These are phyloP conservation scores for Ananas comosus DNA, from an alignment of 176 grass and related monocot species.

Conservation along the genomic window DNA sequence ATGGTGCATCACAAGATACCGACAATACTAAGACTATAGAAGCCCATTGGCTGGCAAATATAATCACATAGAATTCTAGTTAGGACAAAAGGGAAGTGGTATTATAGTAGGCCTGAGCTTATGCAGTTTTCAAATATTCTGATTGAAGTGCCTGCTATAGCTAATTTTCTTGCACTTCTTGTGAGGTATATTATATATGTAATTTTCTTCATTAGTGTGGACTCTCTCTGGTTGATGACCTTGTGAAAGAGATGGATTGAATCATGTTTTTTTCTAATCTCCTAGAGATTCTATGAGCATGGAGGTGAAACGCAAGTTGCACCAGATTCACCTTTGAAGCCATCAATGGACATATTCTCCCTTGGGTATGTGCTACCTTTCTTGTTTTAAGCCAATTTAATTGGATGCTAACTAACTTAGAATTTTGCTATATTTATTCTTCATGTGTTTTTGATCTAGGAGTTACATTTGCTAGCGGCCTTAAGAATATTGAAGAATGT, in stretches of 20 bases:
- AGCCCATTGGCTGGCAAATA: too few species aligned
- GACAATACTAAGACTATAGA: too few species aligned
- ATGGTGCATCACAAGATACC: too few species aligned
- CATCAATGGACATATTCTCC: conserved; percentile 99
- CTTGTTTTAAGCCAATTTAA: conserved; percentile 7
- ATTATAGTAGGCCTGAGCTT: too few species aligned
- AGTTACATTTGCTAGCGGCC: too few species aligned
- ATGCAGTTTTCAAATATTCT: neutral
- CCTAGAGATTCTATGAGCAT: conserved; percentile 83
- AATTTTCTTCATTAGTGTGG: neutral
- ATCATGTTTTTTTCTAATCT: conserved; percentile 16
- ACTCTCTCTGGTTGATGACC: neutral
- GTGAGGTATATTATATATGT: neutral
- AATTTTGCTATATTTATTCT: too few species aligned
- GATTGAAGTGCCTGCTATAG: neutral
- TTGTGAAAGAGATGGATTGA: conserved; percentile 9
- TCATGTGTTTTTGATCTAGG: too few species aligned
- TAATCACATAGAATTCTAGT: too few species aligned
- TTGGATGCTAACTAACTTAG: neutral
- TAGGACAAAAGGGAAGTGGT: too few species aligned
- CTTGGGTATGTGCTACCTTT: conserved; percentile 56
- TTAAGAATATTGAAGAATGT: too few species aligned
- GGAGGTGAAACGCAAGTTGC: conserved; percentile 58
- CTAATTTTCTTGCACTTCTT: conserved; percentile 1
- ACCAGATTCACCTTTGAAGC: conserved; percentile 70